phyloP scores from a whole-genome alignment of 495 filamentous ascomycete species.

The Aspergillus cavernicola region DNA sequence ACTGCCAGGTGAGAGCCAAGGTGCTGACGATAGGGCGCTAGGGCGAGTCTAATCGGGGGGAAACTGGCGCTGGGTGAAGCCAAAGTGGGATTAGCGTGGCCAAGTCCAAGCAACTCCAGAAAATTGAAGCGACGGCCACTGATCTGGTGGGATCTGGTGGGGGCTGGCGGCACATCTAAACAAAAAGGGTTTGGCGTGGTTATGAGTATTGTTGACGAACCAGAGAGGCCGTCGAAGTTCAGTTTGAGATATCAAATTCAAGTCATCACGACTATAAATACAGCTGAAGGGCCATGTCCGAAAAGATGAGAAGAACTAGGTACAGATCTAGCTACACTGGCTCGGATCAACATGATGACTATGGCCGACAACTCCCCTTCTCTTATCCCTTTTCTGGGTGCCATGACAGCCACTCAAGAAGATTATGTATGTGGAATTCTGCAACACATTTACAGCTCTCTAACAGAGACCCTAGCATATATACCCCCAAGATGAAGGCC shows the following conservation, averaged over 20 bases:
- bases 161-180: background rate
- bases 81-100: too few species aligned
- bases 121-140: too few species aligned
- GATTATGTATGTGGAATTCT: background rate
- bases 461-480: background rate
- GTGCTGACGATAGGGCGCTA: background rate
- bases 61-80: too few species aligned
- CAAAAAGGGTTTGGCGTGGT: background rate
- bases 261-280: background rate
- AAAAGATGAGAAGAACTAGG: too few species aligned
- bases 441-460: background rate
- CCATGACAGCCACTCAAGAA: slow-evolving; percentile 1
- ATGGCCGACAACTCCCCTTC: slow-evolving; percentile 8
- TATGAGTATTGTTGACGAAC: background rate
- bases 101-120: too few species aligned
- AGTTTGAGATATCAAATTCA: background rate
- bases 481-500: background rate
- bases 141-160: too few species aligned
- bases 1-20: background rate
- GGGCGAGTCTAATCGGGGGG: background rate
- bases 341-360: background rate
- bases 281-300: background rate
- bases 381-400: slow-evolving; percentile 2
- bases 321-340: background rate
- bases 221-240: background rate